Conservation (phyloP, 306 rosid genomes). For the Vicia villosa region DNA sequence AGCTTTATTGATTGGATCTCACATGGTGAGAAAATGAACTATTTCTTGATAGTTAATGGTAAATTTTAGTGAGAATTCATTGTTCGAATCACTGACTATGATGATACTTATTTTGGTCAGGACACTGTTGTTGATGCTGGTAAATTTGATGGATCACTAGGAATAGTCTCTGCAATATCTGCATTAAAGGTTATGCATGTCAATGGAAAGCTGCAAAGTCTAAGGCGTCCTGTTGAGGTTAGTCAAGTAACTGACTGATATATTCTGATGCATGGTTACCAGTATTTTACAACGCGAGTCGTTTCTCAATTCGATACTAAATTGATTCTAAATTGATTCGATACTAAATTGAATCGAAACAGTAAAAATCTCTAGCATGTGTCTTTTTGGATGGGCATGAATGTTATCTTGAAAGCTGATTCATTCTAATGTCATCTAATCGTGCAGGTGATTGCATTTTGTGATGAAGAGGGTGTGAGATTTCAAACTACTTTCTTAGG, state of each 20-base stretch:
- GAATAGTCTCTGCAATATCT: conserved; percentile 81
- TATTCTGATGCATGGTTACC: not conserved
- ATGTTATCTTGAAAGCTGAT: not conserved
- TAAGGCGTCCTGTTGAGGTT: conserved; percentile 86
- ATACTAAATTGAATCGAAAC: not conserved
- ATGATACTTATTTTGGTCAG: conserved; percentile 42
- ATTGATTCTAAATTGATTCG: not conserved
- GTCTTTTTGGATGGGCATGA: not conserved
- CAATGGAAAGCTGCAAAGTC: conserved; percentile 57
- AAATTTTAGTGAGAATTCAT: not conserved
- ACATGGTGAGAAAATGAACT: conserved; percentile 59
- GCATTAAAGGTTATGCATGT: conserved; percentile 73
- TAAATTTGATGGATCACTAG: conserved; percentile 84
- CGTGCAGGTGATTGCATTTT: conserved; percentile 86
- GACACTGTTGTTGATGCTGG: conserved; percentile 98
- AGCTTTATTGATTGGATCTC: conserved; percentile 89
- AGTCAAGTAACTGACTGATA: conserved; percentile 34
- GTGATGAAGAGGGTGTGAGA: conserved; percentile 97
- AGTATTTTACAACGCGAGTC: not conserved
- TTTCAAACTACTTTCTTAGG: conserved; percentile 95
- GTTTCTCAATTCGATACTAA: not conserved
- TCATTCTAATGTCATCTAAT: conserved; percentile 21
- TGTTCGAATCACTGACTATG: conserved; percentile 25
- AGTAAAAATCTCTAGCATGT: not conserved
- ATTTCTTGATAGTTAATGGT: conserved; percentile 22